Evolutionary conservation across 169 alveolate species (phyloP).

Genomic region (Amoebophrya sp.): DNA sequence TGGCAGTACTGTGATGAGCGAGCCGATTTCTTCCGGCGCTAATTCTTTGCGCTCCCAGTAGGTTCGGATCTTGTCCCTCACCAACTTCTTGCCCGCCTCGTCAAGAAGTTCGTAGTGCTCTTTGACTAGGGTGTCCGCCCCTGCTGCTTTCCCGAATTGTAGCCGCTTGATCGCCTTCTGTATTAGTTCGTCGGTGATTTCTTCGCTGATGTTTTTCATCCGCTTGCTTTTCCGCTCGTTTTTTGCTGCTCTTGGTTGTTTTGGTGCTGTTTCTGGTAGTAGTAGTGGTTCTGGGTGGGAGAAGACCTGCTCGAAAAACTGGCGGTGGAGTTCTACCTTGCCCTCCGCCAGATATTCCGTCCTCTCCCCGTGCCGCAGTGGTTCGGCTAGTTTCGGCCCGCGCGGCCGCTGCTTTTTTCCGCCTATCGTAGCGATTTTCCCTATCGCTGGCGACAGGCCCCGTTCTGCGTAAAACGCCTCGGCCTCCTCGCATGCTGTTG

Average conservation of each 20-base stretch:
- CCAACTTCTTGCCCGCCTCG: background rate
- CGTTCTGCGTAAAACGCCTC: background rate
- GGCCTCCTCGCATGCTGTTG: background rate
- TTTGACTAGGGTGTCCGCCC: background rate
- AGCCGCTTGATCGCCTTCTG: background rate
- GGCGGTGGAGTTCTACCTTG: background rate
- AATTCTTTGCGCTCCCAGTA: background rate
- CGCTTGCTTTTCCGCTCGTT: background rate
- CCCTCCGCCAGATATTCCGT: background rate
- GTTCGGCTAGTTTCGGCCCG: background rate
- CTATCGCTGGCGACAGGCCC: background rate
- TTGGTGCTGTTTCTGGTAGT: background rate
- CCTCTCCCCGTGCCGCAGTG: background rate
- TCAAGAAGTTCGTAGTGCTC: background rate
- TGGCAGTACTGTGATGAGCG: background rate
- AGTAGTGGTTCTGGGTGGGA: background rate
- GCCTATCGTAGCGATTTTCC: background rate
- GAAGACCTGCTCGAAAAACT: background rate
- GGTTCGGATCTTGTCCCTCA: background rate
- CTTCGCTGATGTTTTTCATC: background rate
- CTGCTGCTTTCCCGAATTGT: background rate
- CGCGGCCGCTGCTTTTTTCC: background rate
- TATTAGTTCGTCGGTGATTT: background rate
- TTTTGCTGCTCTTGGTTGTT: background rate
- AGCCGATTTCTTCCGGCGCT: background rate